Evolutionary conservation across 192 early-diverging fungal species (phyloP), one percentile per base, ranked within the genome.

Genomic region (Coemansia sp.): DNA sequence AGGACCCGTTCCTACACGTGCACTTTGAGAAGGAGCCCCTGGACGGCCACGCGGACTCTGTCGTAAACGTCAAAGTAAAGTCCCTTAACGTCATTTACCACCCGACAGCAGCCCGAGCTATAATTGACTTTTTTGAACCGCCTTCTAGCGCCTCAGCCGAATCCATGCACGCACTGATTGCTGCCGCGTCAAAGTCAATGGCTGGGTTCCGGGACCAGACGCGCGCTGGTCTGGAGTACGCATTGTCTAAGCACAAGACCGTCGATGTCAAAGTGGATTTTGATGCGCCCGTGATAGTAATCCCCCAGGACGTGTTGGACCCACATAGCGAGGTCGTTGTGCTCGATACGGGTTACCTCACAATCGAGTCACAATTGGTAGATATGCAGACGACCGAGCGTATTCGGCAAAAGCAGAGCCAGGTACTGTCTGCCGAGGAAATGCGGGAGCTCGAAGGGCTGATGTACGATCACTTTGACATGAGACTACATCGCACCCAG

Each of bases 261-360:
- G 69, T 95, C 2, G 94, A 97, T 79, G 78, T 98, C 10, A 88
- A 91, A 46, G 87, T 99, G n/a, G 96, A 99, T 66, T 89, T 96
- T 78, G 94, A 96, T 69, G 98, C 98, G 4, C 98, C 98, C 2
- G 92, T 98, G 48, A 89, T 99, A 84, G 85, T 97, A 17, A 86
- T 99, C 25, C 96, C 95, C 1, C 88, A 91, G 67, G 83, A 87
- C 73, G 86, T 81, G 32, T 75, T 80, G 5, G 74, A 81, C 36
- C 71, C 76, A 37, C 76, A 89, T 51, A 75, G 90, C 17, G 76
- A 86, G 58, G 91, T 95, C 5, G 84, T 94, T 15, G 92, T 97
- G 2, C 73, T 99, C 19, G 96, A 99, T 75, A 93, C 93, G 19
- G 98, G 98, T 59, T 93, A 94, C 60, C 92, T 99, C 64, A 85